Evolutionary conservation across 2,329 filamentous ascomycete species (phyloP), one percentile per base, ranked within the genome.

Genomic region (Calonectria montana): DNA sequence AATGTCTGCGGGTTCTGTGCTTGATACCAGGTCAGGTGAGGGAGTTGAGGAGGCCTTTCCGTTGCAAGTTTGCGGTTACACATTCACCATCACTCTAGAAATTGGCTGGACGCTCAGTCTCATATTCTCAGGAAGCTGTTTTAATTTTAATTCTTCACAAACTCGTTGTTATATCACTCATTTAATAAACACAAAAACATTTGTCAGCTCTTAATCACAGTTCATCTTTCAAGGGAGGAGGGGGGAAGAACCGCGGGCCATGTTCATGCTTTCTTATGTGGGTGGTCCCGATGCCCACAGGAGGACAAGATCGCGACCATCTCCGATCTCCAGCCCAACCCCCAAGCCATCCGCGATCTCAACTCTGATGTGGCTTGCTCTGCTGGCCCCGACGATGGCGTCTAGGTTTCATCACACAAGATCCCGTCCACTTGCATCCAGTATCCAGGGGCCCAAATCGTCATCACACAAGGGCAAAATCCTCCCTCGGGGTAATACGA

Each of bases 371-470:
- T 74, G 73, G 73, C 73, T 69, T 21, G 27, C 50, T 55, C 65
- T 62, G 64, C 62, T 68, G 37, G 55, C 50, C 53, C 75, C 73
- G 55, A 73, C 64, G 59, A 73, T 72, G 69, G 41, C 69, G 47
- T 27, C 37, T 23, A 67, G 67, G 45, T 62, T 65, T 41, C 18
- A 76, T 79, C 55, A 66, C 31, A 79, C 77, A 70, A 79, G 77
- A 79, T 79, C 77, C 70, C 53, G 77, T 72, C 66, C 47, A 57
- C 66, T 53, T 76, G 75, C 76, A 78, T 78, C 29, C 61, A 55
- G 77, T 69, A 55, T 63, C 76, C 75, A 74, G 75, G 75, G 75
- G 75, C 65, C 69, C 63, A 70, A 71, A 79, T 78, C 75, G 73
- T 74, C 70, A 77, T 77, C 31, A 47, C 55, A 68, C 65, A 71